phyloP scores from a whole-genome alignment of 140 eudicot genomes.

The Cichorium intybus region DNA sequence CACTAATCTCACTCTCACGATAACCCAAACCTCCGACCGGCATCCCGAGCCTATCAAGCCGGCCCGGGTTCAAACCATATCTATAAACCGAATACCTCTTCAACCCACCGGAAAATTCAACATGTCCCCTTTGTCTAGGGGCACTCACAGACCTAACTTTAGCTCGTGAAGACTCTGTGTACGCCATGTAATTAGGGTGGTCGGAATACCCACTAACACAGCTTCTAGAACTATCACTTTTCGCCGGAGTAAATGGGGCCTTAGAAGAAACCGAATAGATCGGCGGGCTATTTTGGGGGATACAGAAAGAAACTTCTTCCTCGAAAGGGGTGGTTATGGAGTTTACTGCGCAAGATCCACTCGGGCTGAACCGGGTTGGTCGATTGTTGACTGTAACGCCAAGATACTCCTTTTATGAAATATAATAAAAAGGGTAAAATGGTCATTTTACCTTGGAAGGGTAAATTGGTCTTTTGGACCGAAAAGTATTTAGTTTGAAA shows the following conservation, averaged over 20 bases:
- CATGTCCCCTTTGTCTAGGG: slow-evolving; percentile 59
- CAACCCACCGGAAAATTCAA: slow-evolving; percentile 42
- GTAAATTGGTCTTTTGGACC: too few species aligned
- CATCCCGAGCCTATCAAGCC: slow-evolving; percentile 75
- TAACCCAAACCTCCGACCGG: slow-evolving; percentile 50
- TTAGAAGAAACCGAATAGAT: slow-evolving; percentile 35
- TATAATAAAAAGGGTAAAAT: too few species aligned
- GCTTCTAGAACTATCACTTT: slow-evolving; percentile 62
- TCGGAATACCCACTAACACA: slow-evolving; percentile 62
- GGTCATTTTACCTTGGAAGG: too few species aligned
- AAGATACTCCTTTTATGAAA: too few species aligned
- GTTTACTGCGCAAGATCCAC: slow-evolving; percentile 50
- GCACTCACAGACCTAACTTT: slow-evolving; percentile 79
- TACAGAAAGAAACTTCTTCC: slow-evolving; percentile 42
- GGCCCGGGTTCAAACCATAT: slow-evolving; percentile 36
- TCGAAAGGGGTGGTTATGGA: slow-evolving; percentile 39
- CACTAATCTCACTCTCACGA: slow-evolving; percentile 47
- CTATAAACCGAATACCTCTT: slow-evolving; percentile 67
- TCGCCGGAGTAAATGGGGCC: slow-evolving; percentile 54
- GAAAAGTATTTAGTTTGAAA: too few species aligned
- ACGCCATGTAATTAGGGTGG: slow-evolving; percentile 82
- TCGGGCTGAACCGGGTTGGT: slow-evolving; percentile 46
- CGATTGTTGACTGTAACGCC: slow-evolving; percentile 55
- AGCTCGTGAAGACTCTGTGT: slow-evolving; percentile 77
- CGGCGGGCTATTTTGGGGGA: slow-evolving; percentile 55